Conservation (phyloP, 139 green algal genomes). For the Haematococcus lacustris region DNA sequence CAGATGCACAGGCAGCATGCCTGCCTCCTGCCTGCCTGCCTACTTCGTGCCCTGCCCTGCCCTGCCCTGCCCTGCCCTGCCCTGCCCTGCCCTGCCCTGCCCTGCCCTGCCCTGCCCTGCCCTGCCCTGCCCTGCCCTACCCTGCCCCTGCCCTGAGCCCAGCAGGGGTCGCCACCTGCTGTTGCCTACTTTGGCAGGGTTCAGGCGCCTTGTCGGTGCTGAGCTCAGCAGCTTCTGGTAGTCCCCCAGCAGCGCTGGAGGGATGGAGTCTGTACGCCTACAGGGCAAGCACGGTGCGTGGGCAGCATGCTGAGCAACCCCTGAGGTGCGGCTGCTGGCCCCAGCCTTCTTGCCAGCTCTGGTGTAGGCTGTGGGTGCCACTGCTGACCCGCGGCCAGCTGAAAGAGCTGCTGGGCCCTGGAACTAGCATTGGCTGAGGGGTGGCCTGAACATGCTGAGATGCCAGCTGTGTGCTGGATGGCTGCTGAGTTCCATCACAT, state of each 20-base stretch:
- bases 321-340: constrained; percentile 88
- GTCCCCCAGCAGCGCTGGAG: constrained; percentile 63
- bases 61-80: background rate
- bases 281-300: too few species aligned
- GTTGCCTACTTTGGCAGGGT: constrained; percentile 76
- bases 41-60: background rate
- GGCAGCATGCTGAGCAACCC: constrained; percentile 47
- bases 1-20: background rate
- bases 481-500: too few species aligned
- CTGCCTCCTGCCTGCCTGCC: too few species aligned
- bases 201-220: constrained; percentile 64
- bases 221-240: constrained; percentile 87
- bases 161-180: too few species aligned
- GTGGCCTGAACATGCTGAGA: too few species aligned
- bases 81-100: background rate
- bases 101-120: background rate
- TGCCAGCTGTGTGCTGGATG: too few species aligned
- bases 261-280: constrained; percentile 72
- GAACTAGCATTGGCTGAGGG: too few species aligned
- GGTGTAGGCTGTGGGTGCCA: too few species aligned
- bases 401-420: too few species aligned
- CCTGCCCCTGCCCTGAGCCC: too few species aligned
- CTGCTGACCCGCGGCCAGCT: too few species aligned
- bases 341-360: constrained; percentile 28
- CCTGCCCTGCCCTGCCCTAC: too few species aligned